Percentiles rank a stretch among this genome's conserved stretches.
phyloP scores from a whole-genome alignment of 768 basidiomycete species.

The Lentinula detonsa region DNA sequence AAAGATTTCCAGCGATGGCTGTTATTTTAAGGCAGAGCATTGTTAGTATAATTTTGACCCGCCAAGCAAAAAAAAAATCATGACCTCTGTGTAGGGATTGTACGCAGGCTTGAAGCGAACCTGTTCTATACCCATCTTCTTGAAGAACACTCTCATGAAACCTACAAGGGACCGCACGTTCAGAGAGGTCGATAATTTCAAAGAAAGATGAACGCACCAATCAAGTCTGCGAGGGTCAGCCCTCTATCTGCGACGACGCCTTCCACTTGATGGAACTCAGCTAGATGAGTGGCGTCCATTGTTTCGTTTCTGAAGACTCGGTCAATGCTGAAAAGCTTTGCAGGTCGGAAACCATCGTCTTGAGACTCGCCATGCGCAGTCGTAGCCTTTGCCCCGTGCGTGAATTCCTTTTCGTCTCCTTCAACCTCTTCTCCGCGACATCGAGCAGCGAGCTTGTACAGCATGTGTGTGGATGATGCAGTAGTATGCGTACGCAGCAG shows the following conservation, averaged over 20 bases:
- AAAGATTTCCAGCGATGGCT: slow-evolving; percentile 98
- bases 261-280: slow-evolving; percentile 99
- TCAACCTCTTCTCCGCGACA: slow-evolving; percentile 55
- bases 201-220: slow-evolving; percentile 49
- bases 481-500: slow-evolving; percentile 97
- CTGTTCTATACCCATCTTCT: slow-evolving; percentile 92
- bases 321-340: slow-evolving; percentile 96
- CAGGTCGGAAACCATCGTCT: slow-evolving; percentile 80
- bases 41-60: not conserved
- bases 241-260: slow-evolving; percentile 95
- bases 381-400: slow-evolving; percentile 28
- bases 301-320: slow-evolving; percentile 98
- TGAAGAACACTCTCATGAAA: slow-evolving; percentile 98
- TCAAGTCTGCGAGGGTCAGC: slow-evolving; percentile 90
- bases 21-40: slow-evolving; percentile 7
- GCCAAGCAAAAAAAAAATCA: not conserved
- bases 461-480: slow-evolving; percentile 88
- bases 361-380: slow-evolving; percentile 19
- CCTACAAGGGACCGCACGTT: slow-evolving; percentile 36
- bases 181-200: not conserved
- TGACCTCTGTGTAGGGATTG: slow-evolving; percentile 96
- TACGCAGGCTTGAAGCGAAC: slow-evolving; percentile 98
- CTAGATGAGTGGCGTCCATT: slow-evolving; percentile 96
- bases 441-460: slow-evolving; percentile 87
- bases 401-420: slow-evolving; percentile 34